Evolutionary conservation across 441 rosid genomes (phyloP), one percentile per base, ranked within the genome.

Genomic region (Pelargonium myrrhifolium): DNA sequence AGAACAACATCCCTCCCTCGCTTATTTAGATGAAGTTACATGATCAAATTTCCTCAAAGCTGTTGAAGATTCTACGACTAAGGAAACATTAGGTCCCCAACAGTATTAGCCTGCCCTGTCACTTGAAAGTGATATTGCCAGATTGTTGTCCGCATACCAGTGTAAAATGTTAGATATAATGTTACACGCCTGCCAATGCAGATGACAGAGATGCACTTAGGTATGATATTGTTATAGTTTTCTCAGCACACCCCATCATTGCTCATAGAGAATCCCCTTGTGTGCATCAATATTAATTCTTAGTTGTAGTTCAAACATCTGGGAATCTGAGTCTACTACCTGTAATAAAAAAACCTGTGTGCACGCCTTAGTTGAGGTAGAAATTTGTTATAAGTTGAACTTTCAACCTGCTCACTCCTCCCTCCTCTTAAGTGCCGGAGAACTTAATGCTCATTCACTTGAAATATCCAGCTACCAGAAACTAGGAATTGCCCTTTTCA

Each of bases 21-120:
- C 28, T 56, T 56, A 21, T n/a, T 7, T 56, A 18, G 62, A 9
- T 56, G 62, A 56, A 56, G 62, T 21, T 56, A 56, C 62, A 55
- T 8, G 62, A 56, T 21, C 6, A 56, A 56, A 22, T 1, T 22
- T 20, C 62, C 20, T 18, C 14, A 21, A 56, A 56, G 14, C 28
- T 53, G 59, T 17, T 8, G 3, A n/a, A 49, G 14, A 20, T 15
- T 17, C 56, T 49, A 49, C 56, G n/a, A 15, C 56, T 49, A n/a
- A 49, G 56, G 56, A 49, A 49, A 49, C 56, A 49, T 15, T 49
- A 49, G 17, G n/a, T 17, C 56, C 56, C 56, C 20, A 49, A 49
- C 9, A 15, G 56, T 49, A 49, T 49, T n/a, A 49, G 56, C 56
- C 20, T n/a, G 31, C 31, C 31, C 31, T 28, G 31, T 28, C 31